Evolutionary conservation across 2,329 filamentous ascomycete genomes (phyloP), one percentile per base, ranked within the genome.

Genomic region (Madurella mycetomatis): DNA sequence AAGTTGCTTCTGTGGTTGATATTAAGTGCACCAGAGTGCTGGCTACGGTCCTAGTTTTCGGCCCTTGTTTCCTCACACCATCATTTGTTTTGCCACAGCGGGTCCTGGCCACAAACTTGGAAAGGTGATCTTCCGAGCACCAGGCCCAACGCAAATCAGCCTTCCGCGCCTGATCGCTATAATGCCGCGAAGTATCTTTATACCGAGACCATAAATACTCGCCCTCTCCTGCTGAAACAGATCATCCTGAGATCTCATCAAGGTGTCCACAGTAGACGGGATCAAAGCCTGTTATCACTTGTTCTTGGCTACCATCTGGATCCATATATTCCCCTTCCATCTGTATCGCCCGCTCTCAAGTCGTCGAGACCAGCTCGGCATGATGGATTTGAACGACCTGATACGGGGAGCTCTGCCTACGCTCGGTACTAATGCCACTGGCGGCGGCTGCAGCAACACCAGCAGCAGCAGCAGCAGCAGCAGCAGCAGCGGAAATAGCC

Each of bases 301-400:
- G 25, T 7, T 25, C 25, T 25, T 25, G 25, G 25, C 25, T 7
- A 7, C 7, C 25, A 25, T 25, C 25, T 25, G 25, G 25, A 4
- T 7, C 25, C 25, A 25, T 25, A 25, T 25, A 25, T 3, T 25
- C 25, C 25, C 25, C 25, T 25, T 19, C 13, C 43, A 32, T 17
- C 15, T 9, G 11, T 13, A 39, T 41, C 34, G 16, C 11, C 30
- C 8, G 25, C 25, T 25, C 7, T 25, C 25, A 7, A 25, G 25
- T 7, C 25, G 3, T 7, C 25, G 25, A 25, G 25, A 25, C 25
- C 3, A 25, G 25, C 25, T 25, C 25, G 25, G 25, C n/a, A 53
- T 30, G 11, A 67, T 68, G 65, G 65, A 67, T 49, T 58, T 68
- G 47, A 56, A 51, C 19, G 57, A 51, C 42, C 34, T 65, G 8